Evolutionary conservation across 441 rosid genomes (phyloP), one percentile per base, ranked within the genome.

Genomic region (Bocquillonia castaneifolia): DNA sequence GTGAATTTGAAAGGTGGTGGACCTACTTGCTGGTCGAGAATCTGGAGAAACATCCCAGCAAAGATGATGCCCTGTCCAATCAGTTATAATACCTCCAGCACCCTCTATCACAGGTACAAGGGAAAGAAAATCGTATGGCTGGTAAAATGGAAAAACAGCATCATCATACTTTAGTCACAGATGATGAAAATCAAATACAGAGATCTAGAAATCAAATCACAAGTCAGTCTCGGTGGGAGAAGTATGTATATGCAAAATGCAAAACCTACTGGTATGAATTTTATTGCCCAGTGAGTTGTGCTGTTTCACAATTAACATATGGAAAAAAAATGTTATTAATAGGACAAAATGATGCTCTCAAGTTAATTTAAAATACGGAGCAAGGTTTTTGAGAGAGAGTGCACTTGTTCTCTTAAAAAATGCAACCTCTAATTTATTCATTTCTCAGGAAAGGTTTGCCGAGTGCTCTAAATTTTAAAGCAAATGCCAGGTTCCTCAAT

Each of bases 71-170:
- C 99, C 87, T 52, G 81, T 84, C 98, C 98, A 94, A 69, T 90
- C 89, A 5, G 98, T 94, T 77, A 92, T 83, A 29, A 80, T 76
- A 47, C 99, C 98, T 44, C 97, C 98, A 47, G 97, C 88, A 26
- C 98, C 98, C 79, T 88, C 93, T 65, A 92, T 87, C 66, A 94
- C 96, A 5, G 98, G 97, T 57, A 94, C 77, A 69, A 94, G 87
- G 28, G 99, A 80, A 50, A 94, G 89, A 80, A 91, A 83, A 77
- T 94, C 97, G 68, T 91, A 91, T n/a, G 97, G 99, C 99, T 94
- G 88, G 48, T 7, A 20, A 73, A 69, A 18, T 45, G 17, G 22
- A 58, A 22, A 37, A 2, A 59, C n/a, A 4, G 1, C 3, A 59
- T 60, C 13, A 42, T 78, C 34, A 67, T 62, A 37, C 6, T 20